Evolutionary conservation across 2,329 filamentous ascomycete genomes (phyloP), one percentile per base, ranked within the genome.

Genomic region (Penicillium sp.): DNA sequence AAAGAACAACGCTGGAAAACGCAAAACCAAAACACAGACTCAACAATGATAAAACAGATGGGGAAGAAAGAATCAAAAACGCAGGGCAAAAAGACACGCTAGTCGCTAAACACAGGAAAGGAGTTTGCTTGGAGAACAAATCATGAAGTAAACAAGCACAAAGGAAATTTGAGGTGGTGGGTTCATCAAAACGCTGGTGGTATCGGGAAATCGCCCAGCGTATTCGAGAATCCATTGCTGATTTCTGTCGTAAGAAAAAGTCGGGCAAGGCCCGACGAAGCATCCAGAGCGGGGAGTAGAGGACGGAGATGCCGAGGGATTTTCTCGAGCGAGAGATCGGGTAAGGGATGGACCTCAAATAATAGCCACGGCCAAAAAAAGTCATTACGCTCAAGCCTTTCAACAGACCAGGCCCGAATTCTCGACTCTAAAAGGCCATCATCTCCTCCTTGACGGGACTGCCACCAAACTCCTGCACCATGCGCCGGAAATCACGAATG

Each of bases 401-500:
- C 26, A 48, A 10, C 3, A 28, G 45, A 16, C 25, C 26, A 30
- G 28, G 25, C 30, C 14, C 3, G 7, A 26, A 1, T 4, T n/a
- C 28, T n/a, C 28, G 13, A 35, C 6, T 14, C 43, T 63, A 64
- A 48, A 68, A 68, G 37, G 61, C 55, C 58, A 58, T 45, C 48
- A 64, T 67, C 65, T 76, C 73, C 57, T 74, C 71, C 58, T 78
- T 77, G 48, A 73, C 70, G 19, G 71, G 66, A 33, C 61, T 45
- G 7, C 72, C 71, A 53, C 72, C 89, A 78, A 85, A 89, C 73
- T 95, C 90, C 66, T 90, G 87, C 70, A 97, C 90, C 85, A 96
- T 93, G 78, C 92, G 91, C 71, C 91, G 91, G 81, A 98, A 98
- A 75, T 94, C 92, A 69, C 89, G 87, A 57, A 99, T 92, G 52